Evolutionary conservation across 495 filamentous ascomycete species (phyloP), one percentile per base, ranked within the genome.

Genomic region (Xylaria palmicola): DNA sequence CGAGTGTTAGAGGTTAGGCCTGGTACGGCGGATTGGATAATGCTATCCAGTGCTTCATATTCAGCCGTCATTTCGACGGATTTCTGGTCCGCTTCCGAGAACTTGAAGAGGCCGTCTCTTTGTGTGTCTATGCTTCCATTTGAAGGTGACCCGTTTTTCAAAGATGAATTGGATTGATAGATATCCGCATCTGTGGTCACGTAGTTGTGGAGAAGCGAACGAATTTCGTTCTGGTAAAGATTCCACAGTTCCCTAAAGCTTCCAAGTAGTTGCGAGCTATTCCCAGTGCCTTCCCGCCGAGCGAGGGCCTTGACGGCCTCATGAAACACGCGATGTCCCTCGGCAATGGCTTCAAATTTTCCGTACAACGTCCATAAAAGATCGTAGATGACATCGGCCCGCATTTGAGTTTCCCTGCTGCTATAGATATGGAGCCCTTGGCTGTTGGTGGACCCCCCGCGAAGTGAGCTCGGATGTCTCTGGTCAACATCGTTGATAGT

Each of bases 231-330:
- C 39, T 79, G 73, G 71, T 82, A 87, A 45, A 99, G 80, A 63
- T 97, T 95, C 94, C 94, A 99, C 52, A 97, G 76, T 74, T 96
- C 93, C 60, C 89, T 90, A 69, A 97, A 96, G 34, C 91, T 89
- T 55, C 90, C 85, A 3, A 86, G 85, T 45, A 96, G 81, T 1
- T 79, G 75, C 47, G 80, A 77, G 51, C 80, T 82, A 51, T 76
- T 80, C 20, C 81, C 79, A n/a, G 77, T 77, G 12, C 90, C 79
- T 60, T 97, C 90, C 39, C 93, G 85, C 60, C 87, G 85, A 36
- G 91, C 81, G 64, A 98, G 90, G 0, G 86, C 90, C 41, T 85
- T 85, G 62, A 97, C 84, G 44, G 93, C 87, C 72, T 99, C 94
- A 70, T 97, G 92, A 50, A 98, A 82, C 2, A 96, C 90, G 49